Evolutionary conservation across 2,329 filamentous ascomycete species (phyloP), one percentile per base, ranked within the genome.

Genomic region (Trichoderma aggressivum): DNA sequence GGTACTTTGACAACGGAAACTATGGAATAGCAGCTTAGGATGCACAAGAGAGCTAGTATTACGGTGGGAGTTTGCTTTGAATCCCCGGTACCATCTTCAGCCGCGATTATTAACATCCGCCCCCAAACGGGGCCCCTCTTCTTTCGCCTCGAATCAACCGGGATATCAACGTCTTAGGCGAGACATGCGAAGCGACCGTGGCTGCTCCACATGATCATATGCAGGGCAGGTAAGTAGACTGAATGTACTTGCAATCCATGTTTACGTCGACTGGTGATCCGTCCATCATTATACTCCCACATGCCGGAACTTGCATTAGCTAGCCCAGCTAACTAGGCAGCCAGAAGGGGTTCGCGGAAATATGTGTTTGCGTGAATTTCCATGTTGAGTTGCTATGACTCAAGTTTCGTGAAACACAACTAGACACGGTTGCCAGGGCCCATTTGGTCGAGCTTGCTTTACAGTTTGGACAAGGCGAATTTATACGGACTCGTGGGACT

Each of bases 41-140:
- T 43, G 18, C 50, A 58, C 56, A 39, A 61, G 26, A 11, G 53
- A 7, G 30, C 47, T 24, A 34, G 11, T 32, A n/a, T 26, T 56
- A 28, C 39, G 28, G 43, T 50, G 43, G 28, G 30, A 61, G 58
- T 39, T 61, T 12, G 24, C 59, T 53, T 10, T 34, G 21, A 47
- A 21, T 36, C 4, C 39, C 56, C 36, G 21, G 28, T 26, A 50
- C 7, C 12, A 34, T 39, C 24, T 58, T 69, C 39, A 61, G 56
- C 56, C 66, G 66, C 56, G 66, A 69, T 69, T 69, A 69, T 58
- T 39, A 69, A 61, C n/a, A 26, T 61, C 34, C 30, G 66, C 56
- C 66, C 66, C 66, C 66, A 69, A 24, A 28, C 7, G 34, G 16
- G 30, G 28, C 66, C 66, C 65, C 66, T 69, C 66, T 34, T 69